Evolutionary conservation across 2,329 filamentous ascomycete species (phyloP).

Genomic region (Graphilbum ipis-grandicollis): DNA sequence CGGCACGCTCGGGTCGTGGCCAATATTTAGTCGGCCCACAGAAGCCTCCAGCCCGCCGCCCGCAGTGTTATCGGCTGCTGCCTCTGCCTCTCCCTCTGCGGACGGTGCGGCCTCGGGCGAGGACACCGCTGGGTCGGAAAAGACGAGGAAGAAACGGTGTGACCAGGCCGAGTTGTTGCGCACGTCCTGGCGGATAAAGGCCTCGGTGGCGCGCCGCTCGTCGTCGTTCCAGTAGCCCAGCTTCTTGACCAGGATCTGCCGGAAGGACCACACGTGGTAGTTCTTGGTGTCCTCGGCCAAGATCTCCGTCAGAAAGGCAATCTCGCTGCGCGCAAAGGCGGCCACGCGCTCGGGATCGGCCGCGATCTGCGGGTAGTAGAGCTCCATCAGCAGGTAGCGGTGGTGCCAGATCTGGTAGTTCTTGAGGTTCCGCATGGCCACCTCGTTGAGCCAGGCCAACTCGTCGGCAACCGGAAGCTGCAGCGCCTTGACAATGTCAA

Average conservation of each 20-base stretch:
- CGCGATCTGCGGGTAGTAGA: conserved; percentile 41
- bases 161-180: conserved; percentile 97
- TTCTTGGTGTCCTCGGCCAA: conserved; percentile 82
- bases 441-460: conserved; percentile 69
- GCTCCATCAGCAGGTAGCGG: conserved; percentile 46
- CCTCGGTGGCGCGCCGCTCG: conserved; percentile 56
- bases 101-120: neutral
- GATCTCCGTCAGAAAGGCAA: conserved; percentile 62
- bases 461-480: conserved; percentile 51
- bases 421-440: conserved; percentile 73
- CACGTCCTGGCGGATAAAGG: conserved; percentile 61
- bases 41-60: neutral
- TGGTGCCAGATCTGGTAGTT: conserved; percentile 98
- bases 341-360: conserved; percentile 36
- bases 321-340: conserved; percentile 47
- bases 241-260: conserved; percentile 51
- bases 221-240: conserved; percentile 46
- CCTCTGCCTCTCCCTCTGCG: neutral
- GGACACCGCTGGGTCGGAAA: conserved; percentile 35
- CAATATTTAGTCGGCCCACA: conserved; percentile 26
- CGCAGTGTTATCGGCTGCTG: neutral
- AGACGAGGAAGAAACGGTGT: conserved; percentile 87
- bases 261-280: conserved; percentile 96
- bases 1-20: conserved; percentile 38
- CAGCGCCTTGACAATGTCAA: conserved; percentile 55